These are phyloP conservation scores for Cyclostephanos invisitatus DNA, from an alignment of 108 stramenopile species.

Conservation along the genomic window DNA sequence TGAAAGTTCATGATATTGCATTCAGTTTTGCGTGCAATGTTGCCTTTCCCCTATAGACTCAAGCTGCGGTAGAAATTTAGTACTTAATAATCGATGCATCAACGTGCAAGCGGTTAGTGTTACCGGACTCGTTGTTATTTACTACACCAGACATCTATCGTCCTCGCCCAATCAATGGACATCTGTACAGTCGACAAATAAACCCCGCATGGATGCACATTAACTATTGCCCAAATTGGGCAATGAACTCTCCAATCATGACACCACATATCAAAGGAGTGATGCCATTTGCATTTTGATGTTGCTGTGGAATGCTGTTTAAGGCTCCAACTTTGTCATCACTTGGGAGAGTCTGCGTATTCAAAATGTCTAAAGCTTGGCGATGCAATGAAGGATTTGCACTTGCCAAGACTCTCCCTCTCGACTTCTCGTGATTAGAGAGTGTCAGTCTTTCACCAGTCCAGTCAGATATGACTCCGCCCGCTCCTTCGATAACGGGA, in stretches of 20 bases:
- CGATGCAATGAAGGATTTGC: slow-evolving; percentile 27
- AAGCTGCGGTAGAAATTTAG: too few species aligned
- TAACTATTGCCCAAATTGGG: slow-evolving; percentile 17
- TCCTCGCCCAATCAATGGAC: too few species aligned
- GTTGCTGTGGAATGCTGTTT: neutral
- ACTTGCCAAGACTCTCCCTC: slow-evolving; percentile 36
- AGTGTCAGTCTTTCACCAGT: slow-evolving; percentile 17
- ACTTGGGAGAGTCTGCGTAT: neutral
- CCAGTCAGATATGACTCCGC: slow-evolving; percentile 41
- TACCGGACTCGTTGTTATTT: too few species aligned
- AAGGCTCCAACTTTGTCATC: neutral
- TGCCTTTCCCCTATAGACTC: neutral
- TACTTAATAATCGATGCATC: too few species aligned
- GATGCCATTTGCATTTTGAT: neutral
- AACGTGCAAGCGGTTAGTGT: too few species aligned
- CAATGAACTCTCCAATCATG: slow-evolving; percentile 20
- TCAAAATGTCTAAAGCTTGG: slow-evolving; percentile 29
- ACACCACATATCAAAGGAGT: slow-evolving; percentile 20
- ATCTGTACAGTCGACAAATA: neutral
- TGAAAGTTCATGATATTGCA: slow-evolving; percentile 6
- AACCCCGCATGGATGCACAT: neutral
- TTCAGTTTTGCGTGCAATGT: neutral
- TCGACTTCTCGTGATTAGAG: slow-evolving; percentile 22
- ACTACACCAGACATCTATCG: too few species aligned
- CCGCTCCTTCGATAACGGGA: slow-evolving; percentile 38